Base-by-base conservation (phyloP, 2,329 filamentous ascomycete species). In the Dactylellina haptotyla region DNA sequence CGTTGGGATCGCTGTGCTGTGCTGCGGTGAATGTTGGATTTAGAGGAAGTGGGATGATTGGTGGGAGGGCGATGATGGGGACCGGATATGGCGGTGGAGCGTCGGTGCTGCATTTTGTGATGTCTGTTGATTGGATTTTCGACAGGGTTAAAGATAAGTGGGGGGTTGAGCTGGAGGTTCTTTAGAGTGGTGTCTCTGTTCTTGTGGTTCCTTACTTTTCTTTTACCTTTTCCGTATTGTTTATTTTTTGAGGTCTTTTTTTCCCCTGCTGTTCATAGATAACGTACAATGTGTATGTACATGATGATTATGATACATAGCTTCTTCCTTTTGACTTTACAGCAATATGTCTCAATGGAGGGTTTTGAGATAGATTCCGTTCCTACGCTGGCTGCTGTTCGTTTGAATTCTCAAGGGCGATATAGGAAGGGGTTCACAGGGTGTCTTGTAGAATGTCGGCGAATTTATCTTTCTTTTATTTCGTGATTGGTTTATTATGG, bases 101-200 rank as follows among this genome's bases (percentile, higher is more conserved):
- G n/a, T 61, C 64, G 16, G 58, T 71, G 10, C 8, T 72, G 34
- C 67, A 72, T 58, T 61, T 72, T 23, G 67, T 72, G 37, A 41
- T 59, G 23, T 54, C 51, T n/a, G 20, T 72, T n/a, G 67, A 72
- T 18, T 72, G 67, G 67, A 34, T 72, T 4, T 39, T 72, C 23
- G 32, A 53, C 37, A 41, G 61, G 30, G 56, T 72, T 30, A 50
- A 28, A 59, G 26, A 37, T 53, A 58, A 39, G 45, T 72, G 32
- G 39, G 61, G 34, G 6, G 32, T 72, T 26, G 67, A 72, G 4
- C 26, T 72, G 51, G 67, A 72, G 53, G 39, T 69, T 48, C 2
- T 69, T 53, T 53, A 54, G 28, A 39, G 20, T 28, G 37, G 54
- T n/a, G n/a, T 46, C 45, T 43, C 39, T 20, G n/a, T 59, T 51